phyloP scores from a whole-genome alignment of 2,329 filamentous ascomycete species.

The Pyrenochaeta sp. region DNA sequence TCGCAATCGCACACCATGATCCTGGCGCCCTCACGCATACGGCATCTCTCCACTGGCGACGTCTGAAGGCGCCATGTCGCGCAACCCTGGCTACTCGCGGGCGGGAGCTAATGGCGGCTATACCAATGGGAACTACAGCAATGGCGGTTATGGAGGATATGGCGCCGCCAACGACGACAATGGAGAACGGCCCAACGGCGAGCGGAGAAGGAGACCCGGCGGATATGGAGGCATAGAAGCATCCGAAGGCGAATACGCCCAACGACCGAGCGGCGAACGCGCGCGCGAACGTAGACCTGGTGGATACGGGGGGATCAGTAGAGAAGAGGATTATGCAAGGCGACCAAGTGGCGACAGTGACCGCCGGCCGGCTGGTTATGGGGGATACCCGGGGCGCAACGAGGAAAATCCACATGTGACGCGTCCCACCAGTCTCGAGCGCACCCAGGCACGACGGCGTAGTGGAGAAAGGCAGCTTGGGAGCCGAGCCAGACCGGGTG shows the following conservation, averaged over 20 bases:
- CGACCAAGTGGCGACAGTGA: slow-evolving; percentile 34
- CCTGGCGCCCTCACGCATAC: neutral
- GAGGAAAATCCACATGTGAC: slow-evolving; percentile 41
- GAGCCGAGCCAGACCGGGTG: slow-evolving; percentile 32
- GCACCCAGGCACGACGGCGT: slow-evolving; percentile 51
- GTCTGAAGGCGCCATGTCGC: slow-evolving; percentile 43
- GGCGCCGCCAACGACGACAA: slow-evolving; percentile 27
- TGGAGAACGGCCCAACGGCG: slow-evolving; percentile 31
- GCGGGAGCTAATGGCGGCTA: slow-evolving; percentile 47
- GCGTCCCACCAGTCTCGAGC: slow-evolving; percentile 53
- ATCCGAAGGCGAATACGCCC: slow-evolving; percentile 23
- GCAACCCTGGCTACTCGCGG: slow-evolving; percentile 43
- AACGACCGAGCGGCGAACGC: slow-evolving; percentile 28
- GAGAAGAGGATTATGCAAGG: slow-evolving; percentile 31
- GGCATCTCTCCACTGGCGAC: slow-evolving; percentile 9
- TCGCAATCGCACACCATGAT: slow-evolving; percentile 25
- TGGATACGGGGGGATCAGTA: slow-evolving; percentile 40
- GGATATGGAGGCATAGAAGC: slow-evolving; percentile 39
- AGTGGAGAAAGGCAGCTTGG: slow-evolving; percentile 46
- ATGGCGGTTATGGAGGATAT: slow-evolving; percentile 31
- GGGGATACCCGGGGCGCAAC: slow-evolving; percentile 35
- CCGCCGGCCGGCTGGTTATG: slow-evolving; percentile 51
- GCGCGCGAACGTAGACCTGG: slow-evolving; percentile 31
- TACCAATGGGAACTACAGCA: slow-evolving; percentile 41
- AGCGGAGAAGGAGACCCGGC: slow-evolving; percentile 43